phyloP scores from a whole-genome alignment of 129 eudicot genomes.

The Tagetes patula region DNA sequence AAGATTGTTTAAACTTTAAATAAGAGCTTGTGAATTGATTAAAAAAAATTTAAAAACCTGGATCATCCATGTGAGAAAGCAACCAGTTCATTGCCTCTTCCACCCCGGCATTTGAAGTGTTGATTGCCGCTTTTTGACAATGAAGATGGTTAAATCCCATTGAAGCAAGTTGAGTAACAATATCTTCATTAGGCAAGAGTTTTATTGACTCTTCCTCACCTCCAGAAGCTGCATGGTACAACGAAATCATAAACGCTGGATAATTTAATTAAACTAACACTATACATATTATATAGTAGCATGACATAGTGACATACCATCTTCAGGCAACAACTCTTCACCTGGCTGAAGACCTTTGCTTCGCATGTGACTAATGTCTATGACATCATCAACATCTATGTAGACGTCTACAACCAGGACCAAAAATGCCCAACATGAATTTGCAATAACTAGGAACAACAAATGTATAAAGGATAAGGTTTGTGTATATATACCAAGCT shows the following conservation, averaged over 20 bases:
- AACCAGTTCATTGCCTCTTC: slow-evolving; percentile 98
- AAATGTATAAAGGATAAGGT: neutral
- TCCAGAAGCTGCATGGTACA: slow-evolving; percentile 41
- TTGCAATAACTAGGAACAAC: neutral
- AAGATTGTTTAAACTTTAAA: neutral
- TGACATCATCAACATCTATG: slow-evolving; percentile 79
- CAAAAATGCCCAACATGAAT: slow-evolving; percentile 15
- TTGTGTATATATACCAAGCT: slow-evolving; percentile 56
- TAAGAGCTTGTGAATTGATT: neutral
- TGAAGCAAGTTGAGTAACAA: slow-evolving; percentile 75
- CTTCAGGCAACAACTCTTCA: slow-evolving; percentile 84
- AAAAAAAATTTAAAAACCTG: slow-evolving; percentile 49
- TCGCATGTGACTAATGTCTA: slow-evolving; percentile 85
- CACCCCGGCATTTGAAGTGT: slow-evolving; percentile 71
- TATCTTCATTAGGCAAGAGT: slow-evolving; percentile 57
- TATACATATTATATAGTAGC: neutral
- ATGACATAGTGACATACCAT: slow-evolving; percentile 51
- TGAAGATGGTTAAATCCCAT: slow-evolving; percentile 77
- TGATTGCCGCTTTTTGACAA: slow-evolving; percentile 92
- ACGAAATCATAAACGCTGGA: neutral
- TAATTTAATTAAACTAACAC: neutral
- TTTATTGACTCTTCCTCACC: slow-evolving; percentile 38
- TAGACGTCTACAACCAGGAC: slow-evolving; percentile 62
- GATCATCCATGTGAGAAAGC: slow-evolving; percentile 85
- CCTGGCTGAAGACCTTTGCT: slow-evolving; percentile 94